phyloP scores from a whole-genome alignment of 441 rosid species.

The Mallotus repandus region DNA sequence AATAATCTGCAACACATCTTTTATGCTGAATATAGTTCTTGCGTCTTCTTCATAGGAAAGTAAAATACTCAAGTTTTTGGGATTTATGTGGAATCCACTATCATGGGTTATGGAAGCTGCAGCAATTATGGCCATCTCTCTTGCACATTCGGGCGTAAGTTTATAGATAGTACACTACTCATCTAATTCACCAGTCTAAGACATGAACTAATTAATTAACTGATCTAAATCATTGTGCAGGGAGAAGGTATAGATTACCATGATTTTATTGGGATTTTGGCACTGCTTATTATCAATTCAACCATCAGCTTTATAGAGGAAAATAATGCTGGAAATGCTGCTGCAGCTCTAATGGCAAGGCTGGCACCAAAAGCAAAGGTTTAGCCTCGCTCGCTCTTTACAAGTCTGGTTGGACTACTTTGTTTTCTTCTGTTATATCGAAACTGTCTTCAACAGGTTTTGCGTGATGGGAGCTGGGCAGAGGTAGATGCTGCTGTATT shows the following conservation, averaged over 20 bases:
- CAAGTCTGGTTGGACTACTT: neutral
- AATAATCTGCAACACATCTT: neutral
- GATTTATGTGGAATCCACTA: constrained; percentile 96
- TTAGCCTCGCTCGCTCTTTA: too few relatives aligned
- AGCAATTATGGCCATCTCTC: constrained; percentile 87
- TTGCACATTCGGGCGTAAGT: constrained; percentile 77
- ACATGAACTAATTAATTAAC: neutral
- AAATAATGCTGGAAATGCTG: constrained; percentile 95
- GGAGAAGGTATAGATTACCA: constrained; percentile 80
- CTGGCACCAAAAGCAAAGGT: constrained; percentile 35
- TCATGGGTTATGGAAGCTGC: constrained; percentile 99
- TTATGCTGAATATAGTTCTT: neutral
- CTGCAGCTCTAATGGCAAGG: constrained; percentile 38
- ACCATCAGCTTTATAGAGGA: constrained; percentile 92
- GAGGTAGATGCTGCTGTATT: constrained; percentile 81
- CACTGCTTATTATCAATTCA: constrained; percentile 76
- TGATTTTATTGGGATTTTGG: constrained; percentile 78
- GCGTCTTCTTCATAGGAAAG: constrained; percentile 54
- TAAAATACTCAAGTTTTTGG: constrained; percentile 84
- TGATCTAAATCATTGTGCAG: constrained; percentile 37
- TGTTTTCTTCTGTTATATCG: neutral
- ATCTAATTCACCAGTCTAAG: neutral
- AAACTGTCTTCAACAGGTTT: constrained; percentile 38
- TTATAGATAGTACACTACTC: neutral
- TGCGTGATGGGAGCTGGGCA: constrained; percentile 74